Evolutionary conservation across 805 yeast genomes (phyloP).

Genomic region (Suhomyces kilbournensis): DNA sequence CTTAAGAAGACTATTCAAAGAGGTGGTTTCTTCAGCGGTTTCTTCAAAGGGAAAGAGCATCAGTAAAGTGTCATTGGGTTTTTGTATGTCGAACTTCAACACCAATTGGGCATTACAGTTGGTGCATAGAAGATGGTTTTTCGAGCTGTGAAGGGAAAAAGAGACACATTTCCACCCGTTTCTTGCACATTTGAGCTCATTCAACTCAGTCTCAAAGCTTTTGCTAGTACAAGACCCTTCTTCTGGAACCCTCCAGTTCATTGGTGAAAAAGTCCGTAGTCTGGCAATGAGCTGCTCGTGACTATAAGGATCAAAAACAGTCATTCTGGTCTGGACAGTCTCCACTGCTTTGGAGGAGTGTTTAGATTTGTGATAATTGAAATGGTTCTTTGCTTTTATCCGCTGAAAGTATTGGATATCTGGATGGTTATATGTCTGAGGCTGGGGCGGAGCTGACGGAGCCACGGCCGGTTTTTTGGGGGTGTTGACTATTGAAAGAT

Average conservation of each 20-base stretch:
- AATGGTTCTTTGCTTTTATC: constrained; percentile 36
- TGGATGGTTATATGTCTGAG: constrained; percentile 24
- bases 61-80: background rate
- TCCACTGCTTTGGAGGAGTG: constrained; percentile 9
- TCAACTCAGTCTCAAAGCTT: constrained; percentile 18
- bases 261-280: constrained; percentile 40
- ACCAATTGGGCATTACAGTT: constrained; percentile 29
- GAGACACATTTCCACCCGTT: constrained; percentile 54
- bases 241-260: constrained; percentile 46
- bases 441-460: constrained; percentile 8
- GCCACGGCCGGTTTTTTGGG: constrained; percentile 13
- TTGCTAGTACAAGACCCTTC: background rate
- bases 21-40: constrained; percentile 49
- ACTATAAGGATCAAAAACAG: constrained; percentile 39
- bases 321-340: constrained; percentile 11
- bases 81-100: constrained; percentile 24
- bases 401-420: constrained; percentile 38
- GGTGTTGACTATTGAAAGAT: constrained; percentile 18
- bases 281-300: constrained; percentile 35
- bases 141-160: constrained; percentile 18
- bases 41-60: constrained; percentile 11
- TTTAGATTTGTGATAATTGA: constrained; percentile 33
- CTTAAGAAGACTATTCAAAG: constrained; percentile 27
- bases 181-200: constrained; percentile 47
- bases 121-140: constrained; percentile 34